Base-by-base conservation (phyloP, 768 basidiomycete species). In the Trametes maxima region DNA sequence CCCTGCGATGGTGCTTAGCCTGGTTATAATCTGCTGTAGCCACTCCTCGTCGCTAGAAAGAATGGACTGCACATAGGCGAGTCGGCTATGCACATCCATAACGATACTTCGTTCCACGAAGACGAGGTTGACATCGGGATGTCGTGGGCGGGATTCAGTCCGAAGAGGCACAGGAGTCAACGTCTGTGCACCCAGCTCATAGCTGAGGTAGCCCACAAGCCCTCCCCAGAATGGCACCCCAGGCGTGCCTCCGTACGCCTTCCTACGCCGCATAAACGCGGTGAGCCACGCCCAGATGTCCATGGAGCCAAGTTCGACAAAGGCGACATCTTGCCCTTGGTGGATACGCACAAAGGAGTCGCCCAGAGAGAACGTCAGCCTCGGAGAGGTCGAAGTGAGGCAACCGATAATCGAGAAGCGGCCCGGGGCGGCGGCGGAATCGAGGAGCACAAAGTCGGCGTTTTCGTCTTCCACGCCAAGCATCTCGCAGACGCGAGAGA, bases 171-270 rank as follows among this genome's bases (percentile, higher is more conserved):
- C 73, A 51, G 87, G 75, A 21, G 76, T 70, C 24, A 92, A 73
- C 7, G 83, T 78, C 45, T 81, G 74, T 5, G 87, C 80, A 13
- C 91, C 92, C 17, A 92, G 77, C 71, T 93, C 92, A 68, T 94
- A 94, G 66, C 88, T 89, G 60, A 94, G 74, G 60, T 82, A 85
- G 10, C 92, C 92, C 22, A 93, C 73, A 14, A 94, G 76, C 22
- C 92, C 92, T 37, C 91, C 92, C 90, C 91, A 92, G 71, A 94
- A 94, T 0, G 91, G 92, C 45, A 85, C 71, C 11, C 85, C 79
- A 7, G 77, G 65, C 43, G 67, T 67, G 3, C 89, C 88, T 22
- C 78, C 78, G 22, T 66, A 61, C 10, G 80, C 83, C 59, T 77
- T 79, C 50, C 76, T 78, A 19, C 73, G 63, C 36, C 76, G 80